Conservation (phyloP, 139 green algal species). For the Auxenochlorella pyrenoidosa region DNA sequence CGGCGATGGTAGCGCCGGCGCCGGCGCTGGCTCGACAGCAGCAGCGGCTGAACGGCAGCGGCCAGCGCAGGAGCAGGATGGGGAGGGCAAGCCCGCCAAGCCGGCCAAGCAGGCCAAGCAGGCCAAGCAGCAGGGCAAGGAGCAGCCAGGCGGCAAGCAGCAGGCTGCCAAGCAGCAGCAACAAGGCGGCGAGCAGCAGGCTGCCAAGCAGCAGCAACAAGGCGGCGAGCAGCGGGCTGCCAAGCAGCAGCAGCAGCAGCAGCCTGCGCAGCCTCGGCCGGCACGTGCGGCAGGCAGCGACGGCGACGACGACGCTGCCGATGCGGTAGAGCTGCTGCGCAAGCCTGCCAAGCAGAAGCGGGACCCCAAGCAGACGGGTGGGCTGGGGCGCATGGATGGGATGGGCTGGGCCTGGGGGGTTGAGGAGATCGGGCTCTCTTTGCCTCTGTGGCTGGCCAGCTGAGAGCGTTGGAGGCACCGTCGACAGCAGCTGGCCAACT, state of each 20-base stretch:
- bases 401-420: not conserved
- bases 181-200: too few species aligned
- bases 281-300: not conserved
- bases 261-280: too few species aligned
- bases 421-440: not conserved
- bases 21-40: not conserved
- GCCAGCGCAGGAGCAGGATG: not conserved
- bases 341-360: slow-evolving; percentile 17
- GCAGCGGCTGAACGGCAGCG: not conserved
- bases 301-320: slow-evolving; percentile 5
- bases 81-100: not conserved
- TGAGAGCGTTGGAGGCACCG: not conserved
- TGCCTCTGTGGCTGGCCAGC: not conserved
- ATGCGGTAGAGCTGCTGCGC: slow-evolving; percentile 13
- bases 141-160: too few species aligned
- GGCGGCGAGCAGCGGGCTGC: not conserved
- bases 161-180: too few species aligned
- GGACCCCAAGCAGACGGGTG: slow-evolving; percentile 23
- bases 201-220: too few species aligned
- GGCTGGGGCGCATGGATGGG: not conserved
- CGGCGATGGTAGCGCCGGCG: not conserved
- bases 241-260: not conserved
- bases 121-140: not conserved
- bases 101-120: not conserved
- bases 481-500: too few species aligned